A percentile compares a stretch with the other conserved stretches of the same genome.
Evolutionary conservation across 2,329 filamentous ascomycete species (phyloP).

Genomic region (Blumeria hordei): DNA sequence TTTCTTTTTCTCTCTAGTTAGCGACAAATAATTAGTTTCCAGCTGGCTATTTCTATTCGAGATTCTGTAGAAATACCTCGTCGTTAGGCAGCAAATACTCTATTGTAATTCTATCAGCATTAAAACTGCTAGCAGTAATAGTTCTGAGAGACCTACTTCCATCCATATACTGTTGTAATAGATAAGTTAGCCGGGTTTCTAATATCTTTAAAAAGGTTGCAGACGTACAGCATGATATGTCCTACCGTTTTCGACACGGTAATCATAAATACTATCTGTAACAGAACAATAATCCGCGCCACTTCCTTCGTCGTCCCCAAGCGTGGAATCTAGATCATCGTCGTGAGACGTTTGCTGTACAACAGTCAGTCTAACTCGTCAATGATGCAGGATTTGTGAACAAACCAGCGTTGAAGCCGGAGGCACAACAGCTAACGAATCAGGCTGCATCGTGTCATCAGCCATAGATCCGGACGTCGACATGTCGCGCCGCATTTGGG

Average conservation of each 20-base stretch:
- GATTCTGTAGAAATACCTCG: conserved; percentile 2
- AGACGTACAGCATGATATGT: conserved; percentile 6
- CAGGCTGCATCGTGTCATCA: neutral
- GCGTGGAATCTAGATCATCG: conserved; percentile 1
- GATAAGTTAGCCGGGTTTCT: neutral
- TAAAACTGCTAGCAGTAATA: neutral
- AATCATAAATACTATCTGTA: conserved; percentile 5
- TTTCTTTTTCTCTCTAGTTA: conserved; percentile 4
- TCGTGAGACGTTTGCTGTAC: neutral
- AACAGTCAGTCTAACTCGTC: neutral
- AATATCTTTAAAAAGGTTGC: neutral
- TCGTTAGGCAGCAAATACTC: conserved; percentile 7
- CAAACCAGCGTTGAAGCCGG: neutral
- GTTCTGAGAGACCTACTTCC: conserved; percentile 2
- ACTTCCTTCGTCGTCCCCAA: conserved; percentile 3
- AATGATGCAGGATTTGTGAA: neutral
- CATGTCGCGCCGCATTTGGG: neutral
- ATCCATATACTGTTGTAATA: conserved; percentile 2
- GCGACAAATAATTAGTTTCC: neutral
- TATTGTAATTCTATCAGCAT: neutral
- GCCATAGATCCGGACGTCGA: neutral
- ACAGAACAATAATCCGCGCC: conserved; percentile 4
- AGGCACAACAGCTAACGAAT: neutral
- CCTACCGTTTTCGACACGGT: conserved; percentile 6
- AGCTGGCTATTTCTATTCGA: neutral